phyloP scores from a whole-genome alignment of 164 flowering plant species.

The Piper longum region DNA sequence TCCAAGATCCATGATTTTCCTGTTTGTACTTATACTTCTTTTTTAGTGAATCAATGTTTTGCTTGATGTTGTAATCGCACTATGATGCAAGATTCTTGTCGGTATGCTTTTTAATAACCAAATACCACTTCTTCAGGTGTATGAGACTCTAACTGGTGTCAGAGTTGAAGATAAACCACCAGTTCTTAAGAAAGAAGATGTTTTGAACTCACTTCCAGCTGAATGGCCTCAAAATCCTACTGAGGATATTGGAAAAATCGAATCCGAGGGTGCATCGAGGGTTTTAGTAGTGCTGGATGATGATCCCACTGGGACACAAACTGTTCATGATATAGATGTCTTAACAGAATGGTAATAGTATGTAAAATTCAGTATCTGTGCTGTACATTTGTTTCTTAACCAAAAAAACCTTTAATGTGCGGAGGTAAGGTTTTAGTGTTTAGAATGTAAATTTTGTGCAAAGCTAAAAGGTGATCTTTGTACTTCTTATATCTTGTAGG shows the following conservation, averaged over 20 bases:
- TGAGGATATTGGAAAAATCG: conserved; percentile 42
- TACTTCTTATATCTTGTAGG: conserved; percentile 32
- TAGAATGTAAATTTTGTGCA: background rate
- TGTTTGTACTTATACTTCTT: too few relatives aligned
- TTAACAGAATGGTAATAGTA: conserved; percentile 78
- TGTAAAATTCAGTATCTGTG: background rate
- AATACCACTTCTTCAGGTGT: conserved; percentile 38
- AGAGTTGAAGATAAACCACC: conserved; percentile 76
- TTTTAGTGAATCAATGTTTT: too few relatives aligned
- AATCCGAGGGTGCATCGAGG: conserved; percentile 29
- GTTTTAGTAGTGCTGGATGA: conserved; percentile 90
- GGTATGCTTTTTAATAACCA: background rate
- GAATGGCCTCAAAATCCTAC: conserved; percentile 82
- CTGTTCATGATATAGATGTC: conserved; percentile 94
- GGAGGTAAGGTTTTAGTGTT: background rate
- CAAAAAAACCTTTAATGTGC: background rate
- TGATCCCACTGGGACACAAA: conserved; percentile 99
- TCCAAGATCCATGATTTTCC: too few relatives aligned
- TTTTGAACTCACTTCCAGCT: conserved; percentile 65
- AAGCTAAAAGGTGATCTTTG: background rate
- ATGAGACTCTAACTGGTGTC: conserved; percentile 82
- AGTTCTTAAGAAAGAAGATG: conserved; percentile 42
- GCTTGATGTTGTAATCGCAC: too few relatives aligned
- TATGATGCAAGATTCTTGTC: too few relatives aligned
- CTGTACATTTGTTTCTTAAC: background rate